A percentile compares a stretch with the other conserved stretches of the same genome.
These are phyloP conservation scores for Lablab purpureus DNA, from an alignment of 306 rosid genomes.

Conservation along the genomic window DNA sequence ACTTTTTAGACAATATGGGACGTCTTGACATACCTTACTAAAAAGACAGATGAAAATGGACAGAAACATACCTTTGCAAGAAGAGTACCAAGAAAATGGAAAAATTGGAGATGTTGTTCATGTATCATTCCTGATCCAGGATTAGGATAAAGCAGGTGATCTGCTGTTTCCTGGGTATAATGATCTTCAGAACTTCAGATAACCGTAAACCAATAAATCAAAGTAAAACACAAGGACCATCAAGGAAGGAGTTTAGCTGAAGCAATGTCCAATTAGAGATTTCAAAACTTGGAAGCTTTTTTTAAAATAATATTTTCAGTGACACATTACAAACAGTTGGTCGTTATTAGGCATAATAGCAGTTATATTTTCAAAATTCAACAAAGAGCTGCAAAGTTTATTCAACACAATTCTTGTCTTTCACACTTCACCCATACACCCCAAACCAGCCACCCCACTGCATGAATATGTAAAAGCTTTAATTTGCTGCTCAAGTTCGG, in stretches of 20 bases:
- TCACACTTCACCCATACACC: constrained; percentile 4
- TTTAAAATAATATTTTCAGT: constrained; percentile 16
- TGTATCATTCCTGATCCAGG: constrained; percentile 99
- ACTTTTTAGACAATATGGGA: background rate
- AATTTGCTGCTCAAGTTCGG: constrained; percentile 32
- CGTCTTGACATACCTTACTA: background rate
- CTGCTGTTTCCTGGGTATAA: constrained; percentile 80
- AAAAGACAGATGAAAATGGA: background rate
- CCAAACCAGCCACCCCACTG: background rate
- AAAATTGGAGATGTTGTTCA: constrained; percentile 98
- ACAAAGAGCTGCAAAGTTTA: constrained; percentile 27
- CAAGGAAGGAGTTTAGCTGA: constrained; percentile 32
- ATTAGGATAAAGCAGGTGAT: constrained; percentile 95
- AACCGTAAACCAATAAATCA: constrained; percentile 42
- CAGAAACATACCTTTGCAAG: constrained; percentile 81
- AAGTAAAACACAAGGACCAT: constrained; percentile 25
- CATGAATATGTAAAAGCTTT: constrained; percentile 28
- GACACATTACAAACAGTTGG: background rate
- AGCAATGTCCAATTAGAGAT: constrained; percentile 10
- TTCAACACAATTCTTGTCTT: constrained; percentile 13
- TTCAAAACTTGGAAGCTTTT: constrained; percentile 38
- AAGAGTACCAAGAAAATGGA: constrained; percentile 94
- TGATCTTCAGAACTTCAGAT: constrained; percentile 42
- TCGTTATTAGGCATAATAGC: constrained; percentile 13
- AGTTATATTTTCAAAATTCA: constrained; percentile 26